phyloP scores from a whole-genome alignment of 805 yeast genomes.

The Yarrowia keelungensis region DNA sequence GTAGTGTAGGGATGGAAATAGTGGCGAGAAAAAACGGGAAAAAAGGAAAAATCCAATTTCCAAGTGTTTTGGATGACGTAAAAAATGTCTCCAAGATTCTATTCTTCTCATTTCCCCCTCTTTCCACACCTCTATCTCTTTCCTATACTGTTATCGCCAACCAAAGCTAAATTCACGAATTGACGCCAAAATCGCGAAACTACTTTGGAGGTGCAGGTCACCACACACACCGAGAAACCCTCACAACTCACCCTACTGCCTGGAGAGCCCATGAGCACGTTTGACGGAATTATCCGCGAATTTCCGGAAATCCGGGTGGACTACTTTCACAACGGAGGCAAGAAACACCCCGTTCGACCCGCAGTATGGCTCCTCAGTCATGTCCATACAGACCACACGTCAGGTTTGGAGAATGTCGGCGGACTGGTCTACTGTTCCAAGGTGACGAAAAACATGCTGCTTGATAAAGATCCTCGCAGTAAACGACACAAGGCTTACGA shows the following conservation, averaged over 20 bases:
- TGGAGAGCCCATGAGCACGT: conserved; percentile 37
- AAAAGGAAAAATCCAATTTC: neutral
- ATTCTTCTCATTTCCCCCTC: too few species aligned
- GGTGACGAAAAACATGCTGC: conserved; percentile 22
- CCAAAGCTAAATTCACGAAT: conserved; percentile 19
- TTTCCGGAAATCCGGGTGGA: conserved; percentile 38
- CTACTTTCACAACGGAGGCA: conserved; percentile 33
- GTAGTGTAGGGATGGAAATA: neutral
- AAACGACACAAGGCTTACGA: conserved; percentile 30
- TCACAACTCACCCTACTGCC: neutral
- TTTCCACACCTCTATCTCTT: too few species aligned
- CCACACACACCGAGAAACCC: neutral
- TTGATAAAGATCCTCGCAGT: conserved; percentile 23
- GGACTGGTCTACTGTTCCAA: conserved; percentile 25
- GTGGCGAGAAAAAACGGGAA: neutral
- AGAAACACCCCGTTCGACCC: conserved; percentile 14
- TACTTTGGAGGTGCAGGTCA: conserved; percentile 10
- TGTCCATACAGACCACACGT: conserved; percentile 32
- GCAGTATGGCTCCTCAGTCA: conserved; percentile 30
- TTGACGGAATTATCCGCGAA: conserved; percentile 30
- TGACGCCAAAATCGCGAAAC: conserved; percentile 35
- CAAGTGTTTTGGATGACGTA: too few species aligned
- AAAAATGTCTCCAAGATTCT: too few species aligned
- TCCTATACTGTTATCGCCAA: too few species aligned
- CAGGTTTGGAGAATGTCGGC: conserved; percentile 23